Evolutionary conservation across 345 rosid genomes (phyloP), one percentile per base, ranked within the genome.

Genomic region (Triadica sebifera): DNA sequence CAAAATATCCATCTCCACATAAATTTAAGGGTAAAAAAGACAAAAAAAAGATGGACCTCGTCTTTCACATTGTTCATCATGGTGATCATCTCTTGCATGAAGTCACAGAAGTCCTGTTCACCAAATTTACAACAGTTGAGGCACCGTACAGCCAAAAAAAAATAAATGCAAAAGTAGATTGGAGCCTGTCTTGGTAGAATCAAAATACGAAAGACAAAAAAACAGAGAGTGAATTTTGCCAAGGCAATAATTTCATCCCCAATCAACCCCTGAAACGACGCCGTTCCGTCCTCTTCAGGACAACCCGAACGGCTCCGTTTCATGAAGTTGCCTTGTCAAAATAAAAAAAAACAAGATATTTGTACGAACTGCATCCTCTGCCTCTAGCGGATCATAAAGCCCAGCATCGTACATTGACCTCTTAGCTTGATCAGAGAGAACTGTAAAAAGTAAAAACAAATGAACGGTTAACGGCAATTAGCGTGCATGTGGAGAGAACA

Each of bases 41-140:
- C 10, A 69, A 22, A 8, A 3, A 9, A 0, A 9, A 10, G 0
- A 37, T 11, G 13, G 73, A 90, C 97, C 94, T 92, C 93, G 77
- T 85, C 92, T 78, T 92, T 87, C 59, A 88, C 92, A 79, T 80
- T 89, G 86, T 85, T 85, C 98, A 94, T 90, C 96, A 94, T 87
- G 8, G 93, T 82, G 69, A 94, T 58, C 98, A 94, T 90, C 85
- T 94, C 98, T 85, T 90, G 89, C 96, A 94, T 90, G 65, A 94
- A 92, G 29, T 82, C 94, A 29, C 90, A 85, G 59, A 94, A 92
- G 29, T 86, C 97, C 98, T 94, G 88, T 29, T 57, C 74, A 19
- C 47, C 67, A 70, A 61, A 73, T 52, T 7, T 1, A 39, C 37
- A 24, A 71, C n/a, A 74, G 57, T 65, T 78, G 55, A 67, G 38